Evolutionary conservation across 2,329 filamentous ascomycete species (phyloP).

Genomic region (Mycosphaerella arachidis): DNA sequence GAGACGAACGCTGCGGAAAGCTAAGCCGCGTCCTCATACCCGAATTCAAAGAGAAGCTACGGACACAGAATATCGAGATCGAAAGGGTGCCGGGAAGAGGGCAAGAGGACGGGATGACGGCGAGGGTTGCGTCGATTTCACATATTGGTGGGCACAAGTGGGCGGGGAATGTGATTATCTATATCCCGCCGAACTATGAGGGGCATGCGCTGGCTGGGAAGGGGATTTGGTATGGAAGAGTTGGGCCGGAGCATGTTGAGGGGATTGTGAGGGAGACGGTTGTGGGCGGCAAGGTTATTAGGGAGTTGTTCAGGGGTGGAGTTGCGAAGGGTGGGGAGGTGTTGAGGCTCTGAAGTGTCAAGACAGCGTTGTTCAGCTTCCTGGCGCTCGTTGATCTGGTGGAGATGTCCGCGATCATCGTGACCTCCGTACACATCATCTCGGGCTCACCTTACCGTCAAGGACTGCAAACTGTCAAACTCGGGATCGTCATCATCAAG

Average conservation of each 20-base stretch:
- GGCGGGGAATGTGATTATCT: constrained; percentile 79
- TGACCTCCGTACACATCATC: too few relatives aligned
- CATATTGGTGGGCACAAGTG: constrained; percentile 84
- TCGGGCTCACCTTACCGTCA: too few relatives aligned
- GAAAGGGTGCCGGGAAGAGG: constrained; percentile 28
- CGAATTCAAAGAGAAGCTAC: constrained; percentile 64
- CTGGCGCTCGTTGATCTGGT: too few relatives aligned
- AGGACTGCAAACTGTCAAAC: too few relatives aligned
- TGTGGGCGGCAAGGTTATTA: constrained; percentile 60
- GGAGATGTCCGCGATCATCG: too few relatives aligned
- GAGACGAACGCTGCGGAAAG: constrained; percentile 78
- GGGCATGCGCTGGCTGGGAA: constrained; percentile 60
- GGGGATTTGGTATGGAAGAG: constrained; percentile 78
- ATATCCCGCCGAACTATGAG: constrained; percentile 57
- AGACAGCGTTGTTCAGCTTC: too few relatives aligned
- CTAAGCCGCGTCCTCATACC: constrained; percentile 67
- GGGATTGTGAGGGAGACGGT: constrained; percentile 71
- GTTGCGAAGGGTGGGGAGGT: constrained; percentile 42
- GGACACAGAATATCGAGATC: constrained; percentile 46
- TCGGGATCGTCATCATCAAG: too few relatives aligned
- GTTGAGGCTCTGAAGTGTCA: constrained; percentile 24
- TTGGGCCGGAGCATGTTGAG: constrained; percentile 70
- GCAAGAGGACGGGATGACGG: constrained; percentile 37
- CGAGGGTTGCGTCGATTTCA: constrained; percentile 65
- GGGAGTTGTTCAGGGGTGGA: constrained; percentile 67